Percentiles rank a stretch among this genome's conserved stretches.
Conservation (phyloP, 495 filamentous ascomycete genomes). For the Hypoxylon subgilvum region DNA sequence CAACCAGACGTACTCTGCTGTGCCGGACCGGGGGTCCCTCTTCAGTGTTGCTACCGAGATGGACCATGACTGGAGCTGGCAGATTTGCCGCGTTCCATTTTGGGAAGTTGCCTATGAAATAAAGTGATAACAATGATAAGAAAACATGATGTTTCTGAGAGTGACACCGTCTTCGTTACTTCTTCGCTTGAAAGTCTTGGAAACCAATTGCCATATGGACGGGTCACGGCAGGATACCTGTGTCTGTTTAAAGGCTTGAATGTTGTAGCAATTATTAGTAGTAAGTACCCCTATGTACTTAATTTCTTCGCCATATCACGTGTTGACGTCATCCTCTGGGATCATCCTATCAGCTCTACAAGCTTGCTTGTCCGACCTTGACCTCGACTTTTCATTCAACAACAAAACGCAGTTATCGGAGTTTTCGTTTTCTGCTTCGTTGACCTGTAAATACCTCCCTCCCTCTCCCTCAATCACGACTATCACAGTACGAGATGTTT, state of each 20-base stretch:
- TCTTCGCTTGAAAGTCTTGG: no score
- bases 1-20: conserved; percentile 9
- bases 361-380: conserved; percentile 30
- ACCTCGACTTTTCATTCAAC: conserved; percentile 1
- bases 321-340: conserved; percentile 35
- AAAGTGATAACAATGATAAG: neutral
- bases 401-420: conserved; percentile 1
- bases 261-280: no score
- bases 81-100: conserved; percentile 29
- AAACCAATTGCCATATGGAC: no score
- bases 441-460: neutral
- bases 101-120: conserved; percentile 10
- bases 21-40: conserved; percentile 14
- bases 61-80: conserved; percentile 21
- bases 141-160: no score
- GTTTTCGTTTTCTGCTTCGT: conserved; percentile 14
- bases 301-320: conserved; percentile 28
- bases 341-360: conserved; percentile 25
- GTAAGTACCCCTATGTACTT: neutral
- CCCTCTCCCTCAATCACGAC: neutral
- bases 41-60: conserved; percentile 11
- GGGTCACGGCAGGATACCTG: no score
- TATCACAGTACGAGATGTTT: conserved; percentile 46
- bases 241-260: no score
- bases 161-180: no score